phyloP scores from a whole-genome alignment of 2,329 filamentous ascomycete species.

The Clonostachys byssicola region DNA sequence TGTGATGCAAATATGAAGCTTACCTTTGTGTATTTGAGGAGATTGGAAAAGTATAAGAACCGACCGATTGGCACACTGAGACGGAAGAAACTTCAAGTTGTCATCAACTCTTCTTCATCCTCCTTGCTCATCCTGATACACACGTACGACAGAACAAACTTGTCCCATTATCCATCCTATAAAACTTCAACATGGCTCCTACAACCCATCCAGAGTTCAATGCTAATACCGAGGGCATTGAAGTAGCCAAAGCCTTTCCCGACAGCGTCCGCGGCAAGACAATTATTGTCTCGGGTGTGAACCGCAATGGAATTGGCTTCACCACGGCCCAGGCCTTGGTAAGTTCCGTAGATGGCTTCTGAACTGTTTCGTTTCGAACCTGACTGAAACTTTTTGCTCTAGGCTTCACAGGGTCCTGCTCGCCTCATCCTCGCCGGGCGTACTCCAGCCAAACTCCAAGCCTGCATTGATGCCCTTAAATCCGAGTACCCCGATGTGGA shows the following conservation, averaged over 20 bases:
- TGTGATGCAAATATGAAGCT: no score
- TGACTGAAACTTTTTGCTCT: no score
- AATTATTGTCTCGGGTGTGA: conserved; percentile 28
- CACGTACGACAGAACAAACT: neutral
- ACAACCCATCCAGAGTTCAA: conserved; percentile 12
- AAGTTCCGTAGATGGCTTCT: neutral
- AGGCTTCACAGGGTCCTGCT: conserved; percentile 18
- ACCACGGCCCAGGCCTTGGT: conserved; percentile 21
- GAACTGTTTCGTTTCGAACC: no score
- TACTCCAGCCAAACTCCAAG: conserved; percentile 24
- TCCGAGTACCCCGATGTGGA: conserved; percentile 20
- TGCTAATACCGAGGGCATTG: conserved; percentile 7
- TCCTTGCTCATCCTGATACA: neutral
- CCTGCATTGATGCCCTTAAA: conserved; percentile 26
- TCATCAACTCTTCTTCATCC: neutral
- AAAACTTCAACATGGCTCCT: conserved; percentile 6
- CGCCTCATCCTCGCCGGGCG: conserved; percentile 35
- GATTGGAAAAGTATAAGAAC: neutral
- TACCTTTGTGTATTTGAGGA: neutral
- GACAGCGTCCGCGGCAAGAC: conserved; percentile 19
- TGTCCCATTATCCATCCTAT: neutral
- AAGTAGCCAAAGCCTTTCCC: conserved; percentile 12
- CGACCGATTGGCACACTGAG: no score
- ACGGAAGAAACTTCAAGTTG: neutral
- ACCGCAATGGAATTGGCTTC: conserved; percentile 25